phyloP scores from a whole-genome alignment of 75 land plant species.

The Selaginella moellendorffii region DNA sequence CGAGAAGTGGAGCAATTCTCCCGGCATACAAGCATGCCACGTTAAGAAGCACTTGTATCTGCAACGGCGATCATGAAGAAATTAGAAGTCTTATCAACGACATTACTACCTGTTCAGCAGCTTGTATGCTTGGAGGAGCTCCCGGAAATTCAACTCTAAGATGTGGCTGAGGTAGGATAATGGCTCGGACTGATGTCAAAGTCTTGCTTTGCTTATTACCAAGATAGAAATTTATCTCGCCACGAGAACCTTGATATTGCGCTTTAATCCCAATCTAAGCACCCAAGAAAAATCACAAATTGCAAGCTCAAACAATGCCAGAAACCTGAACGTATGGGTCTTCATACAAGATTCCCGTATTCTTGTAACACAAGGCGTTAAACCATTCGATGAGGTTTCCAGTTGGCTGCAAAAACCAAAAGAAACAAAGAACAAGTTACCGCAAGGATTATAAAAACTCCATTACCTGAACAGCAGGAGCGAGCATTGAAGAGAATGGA shows the following conservation, averaged over 20 bases:
- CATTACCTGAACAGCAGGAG: no score
- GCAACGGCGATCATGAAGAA: no score
- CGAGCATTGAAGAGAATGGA: neutral
- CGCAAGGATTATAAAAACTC: no score
- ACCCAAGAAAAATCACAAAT: neutral
- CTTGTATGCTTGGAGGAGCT: slow-evolving; percentile 89
- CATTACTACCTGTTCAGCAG: slow-evolving; percentile 79
- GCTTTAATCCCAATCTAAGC: slow-evolving; percentile 86
- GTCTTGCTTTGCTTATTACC: slow-evolving; percentile 83
- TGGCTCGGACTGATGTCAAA: slow-evolving; percentile 51
- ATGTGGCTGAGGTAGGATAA: slow-evolving; percentile 70
- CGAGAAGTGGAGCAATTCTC: slow-evolving; percentile 78
- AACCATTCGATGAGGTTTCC: neutral
- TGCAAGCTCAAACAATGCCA: no score
- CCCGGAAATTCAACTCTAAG: slow-evolving; percentile 64
- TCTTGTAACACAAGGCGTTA: neutral
- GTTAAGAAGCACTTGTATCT: slow-evolving; percentile 94
- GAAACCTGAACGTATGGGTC: neutral
- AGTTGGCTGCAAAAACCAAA: neutral
- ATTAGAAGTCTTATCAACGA: no score
- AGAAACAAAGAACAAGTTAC: no score
- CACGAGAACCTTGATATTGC: slow-evolving; percentile 85
- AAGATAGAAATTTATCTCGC: slow-evolving; percentile 72
- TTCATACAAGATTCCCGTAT: neutral
- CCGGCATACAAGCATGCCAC: slow-evolving; percentile 72